phyloP scores from a whole-genome alignment of 1,284 basidiomycete species.

The Mycocalia duriaeana region DNA sequence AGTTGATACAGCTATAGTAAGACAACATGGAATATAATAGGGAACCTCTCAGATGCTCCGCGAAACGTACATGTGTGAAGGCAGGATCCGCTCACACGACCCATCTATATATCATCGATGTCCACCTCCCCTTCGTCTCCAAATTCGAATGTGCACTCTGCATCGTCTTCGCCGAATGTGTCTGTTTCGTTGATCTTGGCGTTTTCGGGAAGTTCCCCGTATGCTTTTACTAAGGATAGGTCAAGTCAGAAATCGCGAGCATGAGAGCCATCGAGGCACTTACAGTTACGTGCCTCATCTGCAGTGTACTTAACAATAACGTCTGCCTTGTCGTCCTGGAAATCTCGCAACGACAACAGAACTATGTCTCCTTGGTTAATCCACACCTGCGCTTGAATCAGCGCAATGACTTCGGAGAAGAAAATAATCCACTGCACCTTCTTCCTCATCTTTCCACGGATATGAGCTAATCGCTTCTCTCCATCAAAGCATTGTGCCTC shows the following conservation, averaged over 20 bases:
- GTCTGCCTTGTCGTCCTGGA: constrained; percentile 99
- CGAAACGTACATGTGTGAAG: constrained; percentile 13
- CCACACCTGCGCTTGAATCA: constrained; percentile 72
- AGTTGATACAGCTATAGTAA: constrained; percentile 14
- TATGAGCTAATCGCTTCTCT: constrained; percentile 96
- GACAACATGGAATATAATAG: constrained; percentile 16
- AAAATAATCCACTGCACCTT: constrained; percentile 60
- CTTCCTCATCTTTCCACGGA: constrained; percentile 98
- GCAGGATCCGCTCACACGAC: too few relatives aligned
- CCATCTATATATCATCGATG: constrained; percentile 73
- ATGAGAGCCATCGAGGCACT: constrained; percentile 22
- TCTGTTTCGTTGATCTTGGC: constrained; percentile 99
- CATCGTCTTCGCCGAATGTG: constrained; percentile 86
- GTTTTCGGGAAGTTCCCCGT: constrained; percentile 95
- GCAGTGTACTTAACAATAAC: constrained; percentile 99
- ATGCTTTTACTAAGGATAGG: constrained; percentile 74
- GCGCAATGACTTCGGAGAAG: constrained; percentile 4
- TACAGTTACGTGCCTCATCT: constrained; percentile 85
- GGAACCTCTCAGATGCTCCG: constrained; percentile 15
- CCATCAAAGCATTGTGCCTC: constrained; percentile 99
- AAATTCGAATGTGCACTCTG: constrained; percentile 85
- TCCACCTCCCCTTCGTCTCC: constrained; percentile 82
- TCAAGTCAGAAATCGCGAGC: constrained; percentile 4
- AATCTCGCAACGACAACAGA: constrained; percentile 93
- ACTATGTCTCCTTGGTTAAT: constrained; percentile 99